A percentile compares a stretch with the other conserved stretches of the same genome.
Evolutionary conservation across 1,284 basidiomycete species (phyloP).

Genomic region (Sporisorium sorghi): DNA sequence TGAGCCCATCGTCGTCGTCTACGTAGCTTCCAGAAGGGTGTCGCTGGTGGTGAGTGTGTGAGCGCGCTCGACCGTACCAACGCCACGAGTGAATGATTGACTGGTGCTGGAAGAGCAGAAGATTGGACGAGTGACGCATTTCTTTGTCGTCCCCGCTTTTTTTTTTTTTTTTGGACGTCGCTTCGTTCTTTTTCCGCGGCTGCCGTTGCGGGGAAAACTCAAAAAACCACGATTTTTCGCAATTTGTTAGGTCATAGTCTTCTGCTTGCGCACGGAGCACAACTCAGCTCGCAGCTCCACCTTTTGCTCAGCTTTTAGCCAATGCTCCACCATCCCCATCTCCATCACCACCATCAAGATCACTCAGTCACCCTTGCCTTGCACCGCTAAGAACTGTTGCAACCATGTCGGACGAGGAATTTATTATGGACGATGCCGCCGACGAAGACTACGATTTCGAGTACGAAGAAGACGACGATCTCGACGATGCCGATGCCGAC

Average conservation of each 20-base stretch:
- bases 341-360: neutral
- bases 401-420: slow-evolving; percentile 57
- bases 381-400: slow-evolving; percentile 7
- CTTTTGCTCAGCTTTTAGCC: slow-evolving; percentile 6
- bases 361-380: too few relatives aligned
- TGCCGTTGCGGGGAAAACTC: slow-evolving; percentile 19
- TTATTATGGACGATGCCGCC: slow-evolving; percentile 68
- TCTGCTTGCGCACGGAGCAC: slow-evolving; percentile 14
- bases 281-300: slow-evolving; percentile 2
- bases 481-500: slow-evolving; percentile 81
- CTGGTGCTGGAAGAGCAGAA: neutral
- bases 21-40: too few relatives aligned
- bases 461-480: slow-evolving; percentile 78
- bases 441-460: slow-evolving; percentile 91
- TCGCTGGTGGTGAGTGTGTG: too few relatives aligned
- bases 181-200: too few relatives aligned
- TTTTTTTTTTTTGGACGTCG: neutral
- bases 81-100: too few relatives aligned
- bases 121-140: neutral
- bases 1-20: slow-evolving; percentile 17
- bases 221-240: neutral
- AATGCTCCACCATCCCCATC: neutral
- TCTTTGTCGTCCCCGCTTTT: neutral
- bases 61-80: too few relatives aligned
- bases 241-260: slow-evolving; percentile 7